Conservation (phyloP, 495 filamentous ascomycete species). For the Talaromyces liani region DNA sequence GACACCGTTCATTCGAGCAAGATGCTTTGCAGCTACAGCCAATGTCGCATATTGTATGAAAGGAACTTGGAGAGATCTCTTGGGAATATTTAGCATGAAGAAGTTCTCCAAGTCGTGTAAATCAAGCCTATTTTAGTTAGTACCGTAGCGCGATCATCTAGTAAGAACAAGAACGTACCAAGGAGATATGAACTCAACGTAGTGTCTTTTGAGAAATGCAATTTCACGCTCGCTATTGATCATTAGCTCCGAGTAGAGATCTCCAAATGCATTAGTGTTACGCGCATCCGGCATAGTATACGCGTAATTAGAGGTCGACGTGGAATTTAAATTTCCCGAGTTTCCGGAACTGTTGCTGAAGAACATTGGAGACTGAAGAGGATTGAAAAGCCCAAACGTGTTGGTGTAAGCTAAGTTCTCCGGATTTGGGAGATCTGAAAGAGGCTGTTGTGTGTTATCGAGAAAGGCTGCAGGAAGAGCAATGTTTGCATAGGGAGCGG, state of each 20-base stretch:
- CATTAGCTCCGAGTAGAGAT: slow-evolving; percentile 34
- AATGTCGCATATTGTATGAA: slow-evolving; percentile 31
- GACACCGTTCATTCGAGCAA: slow-evolving; percentile 30
- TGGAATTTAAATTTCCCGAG: neutral
- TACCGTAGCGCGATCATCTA: neutral
- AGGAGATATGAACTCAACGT: slow-evolving; percentile 24
- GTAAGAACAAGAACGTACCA: slow-evolving; percentile 21
- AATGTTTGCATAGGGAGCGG: neutral
- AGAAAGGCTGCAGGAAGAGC: neutral
- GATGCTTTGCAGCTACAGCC: slow-evolving; percentile 34
- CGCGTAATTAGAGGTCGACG: neutral
- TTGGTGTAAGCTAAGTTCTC: neutral
- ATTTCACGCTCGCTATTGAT: slow-evolving; percentile 35
- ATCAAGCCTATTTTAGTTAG: slow-evolving; percentile 27
- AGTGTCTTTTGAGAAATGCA: slow-evolving; percentile 33
- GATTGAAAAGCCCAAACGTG: neutral
- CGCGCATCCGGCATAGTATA: neutral
- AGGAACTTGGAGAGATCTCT: slow-evolving; percentile 26
- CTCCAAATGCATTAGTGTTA: slow-evolving; percentile 18
- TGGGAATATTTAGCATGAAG: slow-evolving; percentile 30
- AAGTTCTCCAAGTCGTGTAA: slow-evolving; percentile 31
- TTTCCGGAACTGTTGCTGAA: neutral
- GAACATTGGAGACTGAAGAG: neutral
- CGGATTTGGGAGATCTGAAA: neutral
- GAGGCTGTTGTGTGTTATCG: neutral